Evolutionary conservation across 176 grass and related monocot genomes (phyloP).

Genomic region (Eremochloa ophiuroides): DNA sequence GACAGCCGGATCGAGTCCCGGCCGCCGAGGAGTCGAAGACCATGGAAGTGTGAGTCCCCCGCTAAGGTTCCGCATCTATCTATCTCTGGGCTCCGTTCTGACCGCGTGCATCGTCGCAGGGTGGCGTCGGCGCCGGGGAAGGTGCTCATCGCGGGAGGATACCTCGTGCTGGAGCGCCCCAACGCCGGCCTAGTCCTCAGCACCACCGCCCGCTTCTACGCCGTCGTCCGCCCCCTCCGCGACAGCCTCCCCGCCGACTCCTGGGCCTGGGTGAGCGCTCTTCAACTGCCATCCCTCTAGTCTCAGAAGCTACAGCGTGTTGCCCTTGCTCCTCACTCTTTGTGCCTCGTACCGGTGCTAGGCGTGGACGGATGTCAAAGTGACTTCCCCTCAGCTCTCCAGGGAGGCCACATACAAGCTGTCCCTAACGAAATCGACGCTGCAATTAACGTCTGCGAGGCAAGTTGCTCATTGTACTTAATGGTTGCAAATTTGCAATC

Average conservation of each 20-base stretch:
- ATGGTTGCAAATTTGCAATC: neutral
- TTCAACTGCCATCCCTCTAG: neutral
- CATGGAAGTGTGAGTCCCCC: constrained; percentile 38
- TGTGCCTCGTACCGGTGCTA: constrained; percentile 13
- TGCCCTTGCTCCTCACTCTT: neutral
- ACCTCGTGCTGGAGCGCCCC: constrained; percentile 84
- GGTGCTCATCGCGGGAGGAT: constrained; percentile 83
- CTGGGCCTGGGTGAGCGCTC: constrained; percentile 77
- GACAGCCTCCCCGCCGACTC: constrained; percentile 54
- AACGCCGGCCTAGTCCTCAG: constrained; percentile 87
- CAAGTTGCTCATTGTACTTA: neutral
- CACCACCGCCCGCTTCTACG: constrained; percentile 86
- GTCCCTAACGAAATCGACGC: constrained; percentile 60
- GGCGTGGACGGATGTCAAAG: constrained; percentile 88
- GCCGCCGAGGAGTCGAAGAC: neutral
- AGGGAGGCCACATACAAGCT: constrained; percentile 74
- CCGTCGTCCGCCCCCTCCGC: constrained; percentile 61
- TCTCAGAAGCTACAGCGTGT: neutral
- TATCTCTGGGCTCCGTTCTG: constrained; percentile 11
- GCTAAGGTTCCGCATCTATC: neutral
- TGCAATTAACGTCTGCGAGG: constrained; percentile 74
- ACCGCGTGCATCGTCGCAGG: constrained; percentile 29
- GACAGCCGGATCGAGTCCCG: neutral
- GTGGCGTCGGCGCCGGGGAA: constrained; percentile 90
- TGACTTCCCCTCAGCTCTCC: constrained; percentile 81